Percentiles rank a stretch among this genome's conserved stretches.
Evolutionary conservation across 495 filamentous ascomycete genomes (phyloP).

Genomic region (Lasiosphaeria ovina): DNA sequence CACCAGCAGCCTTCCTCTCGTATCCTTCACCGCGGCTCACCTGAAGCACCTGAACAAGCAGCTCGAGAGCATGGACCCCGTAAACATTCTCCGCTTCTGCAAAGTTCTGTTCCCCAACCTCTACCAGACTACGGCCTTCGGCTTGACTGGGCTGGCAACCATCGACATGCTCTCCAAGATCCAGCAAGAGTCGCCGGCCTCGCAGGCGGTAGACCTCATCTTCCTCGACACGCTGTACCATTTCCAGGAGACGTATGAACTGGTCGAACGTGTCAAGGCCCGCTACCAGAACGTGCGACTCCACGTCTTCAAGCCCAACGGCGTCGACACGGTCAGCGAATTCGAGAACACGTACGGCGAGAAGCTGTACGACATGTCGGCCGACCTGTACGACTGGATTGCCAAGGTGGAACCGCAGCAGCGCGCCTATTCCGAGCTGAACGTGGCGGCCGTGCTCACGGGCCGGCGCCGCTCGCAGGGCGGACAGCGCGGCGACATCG

Average conservation of each 20-base stretch:
- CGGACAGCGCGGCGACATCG: slow-evolving; percentile 83
- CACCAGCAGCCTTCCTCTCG: slow-evolving; percentile 37
- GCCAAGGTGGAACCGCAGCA: slow-evolving; percentile 97
- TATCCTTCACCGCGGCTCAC: slow-evolving; percentile 86
- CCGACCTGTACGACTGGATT: slow-evolving; percentile 91
- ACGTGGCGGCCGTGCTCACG: slow-evolving; percentile 91
- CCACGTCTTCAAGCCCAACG: slow-evolving; percentile 85
- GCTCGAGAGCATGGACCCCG: slow-evolving; percentile 70
- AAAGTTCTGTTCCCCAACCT: slow-evolving; percentile 85
- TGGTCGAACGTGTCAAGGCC: slow-evolving; percentile 74
- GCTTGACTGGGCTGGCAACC: slow-evolving; percentile 88
- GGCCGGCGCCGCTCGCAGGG: slow-evolving; percentile 91
- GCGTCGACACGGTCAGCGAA: slow-evolving; percentile 63
- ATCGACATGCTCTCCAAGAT: slow-evolving; percentile 93
- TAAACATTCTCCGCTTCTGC: slow-evolving; percentile 90
- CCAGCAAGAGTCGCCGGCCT: slow-evolving; percentile 61
- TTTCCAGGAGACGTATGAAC: slow-evolving; percentile 82
- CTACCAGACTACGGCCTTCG: slow-evolving; percentile 97
- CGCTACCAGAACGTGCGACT: slow-evolving; percentile 75
- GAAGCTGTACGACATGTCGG: slow-evolving; percentile 79
- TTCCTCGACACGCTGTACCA: slow-evolving; percentile 98
- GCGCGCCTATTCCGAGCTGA: slow-evolving; percentile 82
- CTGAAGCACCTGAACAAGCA: slow-evolving; percentile 86
- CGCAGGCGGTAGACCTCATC: slow-evolving; percentile 75
- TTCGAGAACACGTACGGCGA: slow-evolving; percentile 81